Percentiles rank a stretch among this genome's conserved stretches.
These are phyloP conservation scores for Candida andamanensis DNA, from an alignment of 805 yeast genomes.

Conservation along the genomic window DNA sequence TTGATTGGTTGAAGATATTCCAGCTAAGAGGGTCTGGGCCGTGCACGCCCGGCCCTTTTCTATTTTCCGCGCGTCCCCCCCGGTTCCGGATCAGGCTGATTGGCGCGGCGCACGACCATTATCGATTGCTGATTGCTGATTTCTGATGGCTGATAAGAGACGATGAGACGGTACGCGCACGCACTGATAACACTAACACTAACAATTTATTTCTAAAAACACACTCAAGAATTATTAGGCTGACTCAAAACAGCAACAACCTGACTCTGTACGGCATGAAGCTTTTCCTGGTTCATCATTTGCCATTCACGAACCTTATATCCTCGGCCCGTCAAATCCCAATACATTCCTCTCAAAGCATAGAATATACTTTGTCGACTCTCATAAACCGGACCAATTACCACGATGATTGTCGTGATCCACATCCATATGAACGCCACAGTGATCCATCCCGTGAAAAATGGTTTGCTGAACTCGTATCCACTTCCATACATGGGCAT, in stretches of 20 bases:
- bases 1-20: too few relatives aligned
- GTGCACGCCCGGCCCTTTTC: too few relatives aligned
- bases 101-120: too few relatives aligned
- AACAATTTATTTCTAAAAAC: too few relatives aligned
- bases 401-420: conserved; percentile 56
- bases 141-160: neutral
- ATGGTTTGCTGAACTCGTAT: conserved; percentile 67
- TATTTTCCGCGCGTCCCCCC: too few relatives aligned
- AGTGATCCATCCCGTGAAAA: conserved; percentile 86
- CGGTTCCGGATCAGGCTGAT: too few relatives aligned
- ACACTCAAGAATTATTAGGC: too few relatives aligned
- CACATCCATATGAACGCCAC: conserved; percentile 82
- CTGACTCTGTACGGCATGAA: conserved; percentile 71
- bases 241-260: conserved; percentile 31
- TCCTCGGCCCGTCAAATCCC: conserved; percentile 79
- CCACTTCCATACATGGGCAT: conserved; percentile 89
- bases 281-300: conserved; percentile 59
- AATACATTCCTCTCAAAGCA: conserved; percentile 71
- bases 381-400: conserved; percentile 67
- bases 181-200: neutral
- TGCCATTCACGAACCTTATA: conserved; percentile 76
- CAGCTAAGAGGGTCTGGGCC: too few relatives aligned
- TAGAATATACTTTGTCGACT: conserved; percentile 64
- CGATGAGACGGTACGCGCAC: too few relatives aligned
- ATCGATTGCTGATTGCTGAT: too few relatives aligned